A percentile compares a stretch with the other conserved stretches of the same genome.
phyloP scores from a whole-genome alignment of 2,329 filamentous ascomycete species.

The Talaromyces sp. region DNA sequence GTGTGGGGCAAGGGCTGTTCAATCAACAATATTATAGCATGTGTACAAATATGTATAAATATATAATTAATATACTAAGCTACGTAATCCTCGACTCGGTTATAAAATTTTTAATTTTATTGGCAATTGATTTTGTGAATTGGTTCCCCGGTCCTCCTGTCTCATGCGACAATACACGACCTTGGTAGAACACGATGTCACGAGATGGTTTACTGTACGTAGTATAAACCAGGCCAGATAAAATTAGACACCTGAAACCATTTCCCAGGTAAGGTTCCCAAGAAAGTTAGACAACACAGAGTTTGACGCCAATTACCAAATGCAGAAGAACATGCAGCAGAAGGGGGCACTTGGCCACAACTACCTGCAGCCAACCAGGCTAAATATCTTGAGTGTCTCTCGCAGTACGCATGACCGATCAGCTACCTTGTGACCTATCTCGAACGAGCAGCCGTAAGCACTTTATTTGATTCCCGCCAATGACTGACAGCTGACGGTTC shows the following conservation, averaged over 20 bases:
- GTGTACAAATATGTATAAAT: too few relatives aligned
- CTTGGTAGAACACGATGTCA: neutral
- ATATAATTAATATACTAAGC: too few relatives aligned
- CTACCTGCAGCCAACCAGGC: neutral
- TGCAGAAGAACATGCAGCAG: neutral
- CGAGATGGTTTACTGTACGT: neutral
- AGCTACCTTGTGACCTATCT: neutral
- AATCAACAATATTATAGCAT: too few relatives aligned
- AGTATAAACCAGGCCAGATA: neutral
- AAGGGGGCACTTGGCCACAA: too few relatives aligned
- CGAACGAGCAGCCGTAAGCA: neutral
- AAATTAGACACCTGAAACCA: neutral
- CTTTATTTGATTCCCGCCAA: neutral
- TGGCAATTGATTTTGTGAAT: neutral
- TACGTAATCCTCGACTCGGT: too few relatives aligned
- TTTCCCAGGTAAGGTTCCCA: neutral
- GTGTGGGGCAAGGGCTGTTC: neutral
- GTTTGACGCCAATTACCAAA: neutral
- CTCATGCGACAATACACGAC: neutral
- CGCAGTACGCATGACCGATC: neutral
- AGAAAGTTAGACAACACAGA: neutral
- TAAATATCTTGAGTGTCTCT: neutral
- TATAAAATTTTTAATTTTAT: too few relatives aligned
- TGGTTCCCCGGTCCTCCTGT: neutral
- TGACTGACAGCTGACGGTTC: neutral